phyloP scores from a whole-genome alignment of 805 yeast genomes.

The Teunomyces panamensis region DNA sequence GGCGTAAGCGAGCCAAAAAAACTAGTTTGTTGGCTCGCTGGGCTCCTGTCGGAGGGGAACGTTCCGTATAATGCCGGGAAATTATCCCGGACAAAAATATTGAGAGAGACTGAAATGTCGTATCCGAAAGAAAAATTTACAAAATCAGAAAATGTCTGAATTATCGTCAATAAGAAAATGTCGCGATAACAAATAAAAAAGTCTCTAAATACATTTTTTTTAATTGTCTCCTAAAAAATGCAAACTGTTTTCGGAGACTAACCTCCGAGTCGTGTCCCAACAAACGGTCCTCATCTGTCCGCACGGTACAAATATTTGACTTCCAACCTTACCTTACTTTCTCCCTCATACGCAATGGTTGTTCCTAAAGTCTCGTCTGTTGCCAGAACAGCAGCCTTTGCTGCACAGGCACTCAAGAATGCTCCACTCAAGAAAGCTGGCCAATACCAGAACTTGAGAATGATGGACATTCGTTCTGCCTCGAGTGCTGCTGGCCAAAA shows the following conservation, averaged over 20 bases:
- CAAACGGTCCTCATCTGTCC: constrained; percentile 32
- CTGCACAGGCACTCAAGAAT: constrained; percentile 33
- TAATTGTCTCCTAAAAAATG: not conserved
- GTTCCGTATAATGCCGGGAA: too few relatives aligned
- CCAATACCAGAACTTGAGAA: constrained; percentile 35
- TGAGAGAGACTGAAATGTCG: too few relatives aligned
- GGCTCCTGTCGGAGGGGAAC: too few relatives aligned
- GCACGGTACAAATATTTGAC: constrained; percentile 8
- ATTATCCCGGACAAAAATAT: too few relatives aligned
- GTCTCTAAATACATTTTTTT: too few relatives aligned
- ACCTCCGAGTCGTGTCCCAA: constrained; percentile 17
- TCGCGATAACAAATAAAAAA: too few relatives aligned
- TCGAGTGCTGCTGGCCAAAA: constrained; percentile 51
- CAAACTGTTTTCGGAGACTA: constrained; percentile 10
- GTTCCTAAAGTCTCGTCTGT: constrained; percentile 30
- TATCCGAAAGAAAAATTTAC: too few relatives aligned
- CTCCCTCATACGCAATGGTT: constrained; percentile 13
- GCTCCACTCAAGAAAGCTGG: constrained; percentile 24
- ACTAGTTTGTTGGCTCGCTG: too few relatives aligned
- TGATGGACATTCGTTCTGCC: constrained; percentile 33
- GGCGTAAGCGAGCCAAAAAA: too few relatives aligned
- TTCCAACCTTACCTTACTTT: not conserved
- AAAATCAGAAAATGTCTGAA: too few relatives aligned
- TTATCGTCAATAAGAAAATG: too few relatives aligned
- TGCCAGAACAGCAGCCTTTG: constrained; percentile 44